Base-by-base conservation (phyloP, 23 red algal species). In the Gracilaria caudata region DNA sequence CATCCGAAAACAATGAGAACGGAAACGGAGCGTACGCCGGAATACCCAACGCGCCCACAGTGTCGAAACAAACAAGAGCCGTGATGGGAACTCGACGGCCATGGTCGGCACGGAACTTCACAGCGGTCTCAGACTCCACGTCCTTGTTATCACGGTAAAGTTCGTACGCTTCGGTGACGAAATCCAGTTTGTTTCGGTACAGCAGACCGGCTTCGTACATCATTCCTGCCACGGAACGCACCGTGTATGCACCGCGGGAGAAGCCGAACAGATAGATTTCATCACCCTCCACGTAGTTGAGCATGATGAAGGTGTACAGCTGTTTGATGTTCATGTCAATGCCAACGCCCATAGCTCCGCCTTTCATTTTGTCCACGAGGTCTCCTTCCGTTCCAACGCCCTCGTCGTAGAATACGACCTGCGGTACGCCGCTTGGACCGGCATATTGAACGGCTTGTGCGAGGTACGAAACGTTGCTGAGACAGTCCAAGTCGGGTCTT, bases 231-330 rank as follows among this genome's bases (percentile, higher is more conserved):
- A 83, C 25, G 25, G 55, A 65, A 34, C 79, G 79, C 23, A 83
- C 79, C 9, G 79, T 83, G 32, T 83, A 83, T 37, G 55, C 29
- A 3, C 79, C 79, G 34, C 79, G 79, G 19, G 79, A 83, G 29
- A 83, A 83, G 3, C 79, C 79, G 32, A 65, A 83, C 56, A 83
- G 32, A 56, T 83, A 83, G n/a, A 83, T 51, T 34, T 83, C 79
- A 68, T 83, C 79, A 7, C 79, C 79, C 53, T 65, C 79, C 26
- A 60, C 79, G 29, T 83, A 83, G 34, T 83, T 83, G 16, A 61
- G 16, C 36, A 51, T 56, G 26, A 83, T 7, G 37, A 61, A 83
- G 12, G 58, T 83, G 79, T 83, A 83, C 55, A 83, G 36, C 33
- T 83, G 35, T 29, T 83, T 61, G 32, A 83, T 83, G 44, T 83